Conservation (phyloP, 139 green algal genomes). For the Chlamydomonas asymmetrica region DNA sequence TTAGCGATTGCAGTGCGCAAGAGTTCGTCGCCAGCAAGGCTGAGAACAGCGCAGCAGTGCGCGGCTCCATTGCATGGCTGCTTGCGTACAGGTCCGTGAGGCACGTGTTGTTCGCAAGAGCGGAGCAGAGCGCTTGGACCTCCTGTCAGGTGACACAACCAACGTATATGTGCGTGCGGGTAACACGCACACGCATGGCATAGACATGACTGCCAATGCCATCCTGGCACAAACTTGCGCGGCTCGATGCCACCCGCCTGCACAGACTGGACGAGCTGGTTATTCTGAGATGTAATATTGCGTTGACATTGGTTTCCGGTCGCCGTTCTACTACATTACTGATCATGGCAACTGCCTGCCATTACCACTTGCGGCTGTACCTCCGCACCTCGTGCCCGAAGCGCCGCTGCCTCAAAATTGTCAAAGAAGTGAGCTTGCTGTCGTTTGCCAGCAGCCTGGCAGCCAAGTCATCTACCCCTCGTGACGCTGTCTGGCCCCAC, state of each 20-base stretch:
- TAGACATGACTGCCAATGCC: neutral
- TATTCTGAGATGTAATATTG: neutral
- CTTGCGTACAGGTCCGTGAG: slow-evolving; percentile 42
- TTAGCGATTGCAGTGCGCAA: slow-evolving; percentile 20
- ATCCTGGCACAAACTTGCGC: neutral
- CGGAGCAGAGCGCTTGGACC: slow-evolving; percentile 9
- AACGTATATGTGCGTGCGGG: neutral
- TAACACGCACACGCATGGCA: neutral
- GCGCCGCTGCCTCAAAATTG: slow-evolving; percentile 33
- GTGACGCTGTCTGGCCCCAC: slow-evolving; percentile 28
- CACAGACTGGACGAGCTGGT: neutral
- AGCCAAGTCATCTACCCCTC: slow-evolving; percentile 33
- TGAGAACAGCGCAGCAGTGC: slow-evolving; percentile 17
- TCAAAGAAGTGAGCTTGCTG: slow-evolving; percentile 30
- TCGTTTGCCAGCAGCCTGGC: slow-evolving; percentile 30
- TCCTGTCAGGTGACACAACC: slow-evolving; percentile 1
- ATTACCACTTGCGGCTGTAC: neutral
- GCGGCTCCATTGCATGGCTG: slow-evolving; percentile 29
- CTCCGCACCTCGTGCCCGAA: slow-evolving; percentile 21
- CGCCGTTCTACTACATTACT: neutral
- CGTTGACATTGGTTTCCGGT: neutral
- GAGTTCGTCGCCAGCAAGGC: slow-evolving; percentile 24
- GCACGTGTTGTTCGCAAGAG: slow-evolving; percentile 29
- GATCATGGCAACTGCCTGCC: neutral
- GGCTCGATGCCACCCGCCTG: neutral